Base-by-base conservation (phyloP, 2,329 filamentous ascomycete species). In the Ilyonectria robusta region DNA sequence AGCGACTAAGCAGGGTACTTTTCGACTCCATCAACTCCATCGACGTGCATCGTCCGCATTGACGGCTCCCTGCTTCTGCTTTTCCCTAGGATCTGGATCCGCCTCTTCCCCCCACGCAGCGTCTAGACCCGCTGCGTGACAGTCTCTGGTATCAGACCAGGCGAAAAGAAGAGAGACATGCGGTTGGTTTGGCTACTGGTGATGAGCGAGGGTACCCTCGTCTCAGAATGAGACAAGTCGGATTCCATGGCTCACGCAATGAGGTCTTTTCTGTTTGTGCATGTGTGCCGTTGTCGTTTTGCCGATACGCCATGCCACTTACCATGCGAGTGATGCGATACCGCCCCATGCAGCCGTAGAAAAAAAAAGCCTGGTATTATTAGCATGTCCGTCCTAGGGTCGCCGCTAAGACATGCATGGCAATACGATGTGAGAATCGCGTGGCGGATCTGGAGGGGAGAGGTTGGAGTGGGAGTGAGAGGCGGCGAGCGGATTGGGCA, bases 401-500 rank as follows among this genome's bases (percentile, higher is more conserved):
- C 50, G 5, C 19, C 40, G 29, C 55, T 42, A 48, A 59, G 55
- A 54, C 55, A 54, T 64, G 53, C 48, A 37, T 40, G 51, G 21
- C 15, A 57, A 60, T 65, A 65, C 62, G 62, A 60, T 65, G 57
- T 50, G 23, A 56, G 40, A 60, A 65, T 60, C 62, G 62, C 62
- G 62, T 65, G 62, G 62, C 62, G 57, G 62, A 65, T 65, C 62
- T 65, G 44, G 50, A 58, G 35, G 54, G 19, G 26, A 58, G 19
- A 53, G 48, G 61, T 33, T 46, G 56, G 19, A 59, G 48, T 42
- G 48, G 62, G 62, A 65, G 62, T 50, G 57, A 42, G 51, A 51
- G 50, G 23, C n/a, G 35, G 44, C 33, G 55, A 31, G 57, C 51
- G 33, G 42, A 65, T 65, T 60, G 62, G 62, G 46, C 57, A 60